Percentiles rank a stretch among this genome's conserved stretches.
Conservation (phyloP, 2,329 filamentous ascomycete species). For the Neonectria sp. region DNA sequence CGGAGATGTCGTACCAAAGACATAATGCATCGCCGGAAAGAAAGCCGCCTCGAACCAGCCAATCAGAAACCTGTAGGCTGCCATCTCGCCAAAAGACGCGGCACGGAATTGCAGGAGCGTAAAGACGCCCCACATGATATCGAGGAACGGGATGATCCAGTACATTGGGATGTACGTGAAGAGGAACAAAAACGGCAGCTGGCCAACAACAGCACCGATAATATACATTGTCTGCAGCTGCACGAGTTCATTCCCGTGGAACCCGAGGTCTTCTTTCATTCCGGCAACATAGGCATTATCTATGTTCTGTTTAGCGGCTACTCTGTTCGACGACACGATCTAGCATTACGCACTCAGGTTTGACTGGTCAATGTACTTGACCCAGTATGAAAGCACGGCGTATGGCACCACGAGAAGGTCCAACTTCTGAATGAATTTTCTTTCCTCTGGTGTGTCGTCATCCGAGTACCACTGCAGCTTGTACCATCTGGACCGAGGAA, state of each 20-base stretch:
- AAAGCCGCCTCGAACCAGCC: constrained; percentile 63
- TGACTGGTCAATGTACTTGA: constrained; percentile 28
- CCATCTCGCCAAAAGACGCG: constrained; percentile 63
- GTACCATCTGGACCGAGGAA: constrained; percentile 28
- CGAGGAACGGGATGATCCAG: constrained; percentile 66
- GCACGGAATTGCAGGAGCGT: constrained; percentile 69
- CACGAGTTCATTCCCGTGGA: constrained; percentile 67
- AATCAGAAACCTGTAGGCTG: constrained; percentile 68
- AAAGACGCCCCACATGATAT: constrained; percentile 69
- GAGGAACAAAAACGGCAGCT: constrained; percentile 65
- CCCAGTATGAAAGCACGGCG: constrained; percentile 24
- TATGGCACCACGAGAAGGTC: constrained; percentile 27
- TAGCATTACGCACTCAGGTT: constrained; percentile 15
- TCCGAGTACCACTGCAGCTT: constrained; percentile 29
- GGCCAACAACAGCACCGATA: constrained; percentile 63
- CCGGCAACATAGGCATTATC: constrained; percentile 70
- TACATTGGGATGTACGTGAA: constrained; percentile 63
- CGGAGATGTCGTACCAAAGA: constrained; percentile 9
- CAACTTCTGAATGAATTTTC: constrained; percentile 23
- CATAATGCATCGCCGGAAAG: constrained; percentile 33
- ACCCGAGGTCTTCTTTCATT: constrained; percentile 65
- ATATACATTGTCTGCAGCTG: constrained; percentile 66
- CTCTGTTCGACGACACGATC: not conserved
- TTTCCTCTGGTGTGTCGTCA: constrained; percentile 26
- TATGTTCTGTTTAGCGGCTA: constrained; percentile 32